Evolutionary conservation across 371 early-diverging fungal genomes (phyloP), one percentile per base, ranked within the genome.

Genomic region (Capniomyces stellatus): DNA sequence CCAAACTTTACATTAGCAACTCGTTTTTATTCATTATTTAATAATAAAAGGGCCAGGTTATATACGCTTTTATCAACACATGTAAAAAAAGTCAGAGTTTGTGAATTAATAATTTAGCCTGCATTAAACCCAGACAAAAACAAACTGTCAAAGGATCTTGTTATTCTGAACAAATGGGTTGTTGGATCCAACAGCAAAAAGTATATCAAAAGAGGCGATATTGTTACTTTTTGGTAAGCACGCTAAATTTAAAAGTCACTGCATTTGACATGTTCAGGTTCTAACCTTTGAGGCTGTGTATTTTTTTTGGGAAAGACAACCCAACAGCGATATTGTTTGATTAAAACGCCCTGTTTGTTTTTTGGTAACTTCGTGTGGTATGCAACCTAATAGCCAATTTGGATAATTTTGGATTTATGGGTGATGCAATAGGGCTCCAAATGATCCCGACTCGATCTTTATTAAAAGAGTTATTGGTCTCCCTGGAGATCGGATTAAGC

Each of bases 41-140:
- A n/a, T n/a, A n/a, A n/a, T n/a, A n/a, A n/a, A n/a, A n/a, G n/a
- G n/a, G n/a, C n/a, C n/a, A n/a, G n/a, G n/a, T n/a, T n/a, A n/a
- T n/a, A n/a, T n/a, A n/a, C n/a, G n/a, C n/a, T n/a, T n/a, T n/a
- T n/a, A n/a, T n/a, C n/a, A n/a, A n/a, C n/a, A n/a, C n/a, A n/a
- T n/a, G n/a, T n/a, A n/a, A n/a, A n/a, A n/a, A n/a, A n/a, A n/a
- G n/a, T n/a, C n/a, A n/a, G n/a, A n/a, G n/a, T 15, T 35, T 35
- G 35, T 6, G 15, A 35, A 10, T 35, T 10, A 35, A 6, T 35
- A 35, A 35, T 10, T 35, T 52, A 52, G 79, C 89, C 90, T 8
- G 83, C 85, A 10, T 75, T 92, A 39, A 92, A 90, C 55, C 90
- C 92, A n/a, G 88, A 92, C 66, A 75, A 76, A 31, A 82, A 78